Evolutionary conservation across 306 rosid genomes (phyloP).

Genomic region (Cajanus cajan): DNA sequence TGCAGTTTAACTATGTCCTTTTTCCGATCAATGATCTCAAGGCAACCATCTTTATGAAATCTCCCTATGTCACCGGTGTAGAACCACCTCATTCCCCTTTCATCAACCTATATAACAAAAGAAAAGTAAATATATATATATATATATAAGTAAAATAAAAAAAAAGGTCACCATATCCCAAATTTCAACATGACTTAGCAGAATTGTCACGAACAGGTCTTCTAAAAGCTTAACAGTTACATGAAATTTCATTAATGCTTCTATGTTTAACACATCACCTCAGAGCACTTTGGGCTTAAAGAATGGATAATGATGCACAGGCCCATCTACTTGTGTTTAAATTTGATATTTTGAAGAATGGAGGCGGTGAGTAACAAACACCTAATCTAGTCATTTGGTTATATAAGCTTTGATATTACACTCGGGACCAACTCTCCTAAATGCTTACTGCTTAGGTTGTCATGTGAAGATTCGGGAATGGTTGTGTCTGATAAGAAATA

Average conservation of each 20-base stretch:
- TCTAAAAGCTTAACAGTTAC: not conserved
- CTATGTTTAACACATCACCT: not conserved
- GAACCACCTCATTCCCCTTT: constrained; percentile 90
- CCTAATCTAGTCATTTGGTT: not conserved
- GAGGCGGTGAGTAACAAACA: not conserved
- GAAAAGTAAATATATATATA: not conserved
- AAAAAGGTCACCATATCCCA: not conserved
- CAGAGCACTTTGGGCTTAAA: not conserved
- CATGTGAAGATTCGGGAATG: not conserved
- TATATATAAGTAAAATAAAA: not conserved
- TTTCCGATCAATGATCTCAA: constrained; percentile 91
- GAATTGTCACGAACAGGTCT: not conserved
- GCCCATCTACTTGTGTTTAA: not conserved
- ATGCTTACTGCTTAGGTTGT: constrained; percentile 1
- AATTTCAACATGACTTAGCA: constrained; percentile 19
- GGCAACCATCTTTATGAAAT: constrained; percentile 88
- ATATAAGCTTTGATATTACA: not conserved
- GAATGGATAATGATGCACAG: not conserved
- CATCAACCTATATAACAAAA: constrained; percentile 67
- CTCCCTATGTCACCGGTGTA: constrained; percentile 90
- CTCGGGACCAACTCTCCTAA: not conserved
- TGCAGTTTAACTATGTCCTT: constrained; percentile 98
- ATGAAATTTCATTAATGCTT: not conserved
- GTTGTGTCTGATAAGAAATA: constrained; percentile 2
- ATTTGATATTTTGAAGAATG: constrained; percentile 6